phyloP scores from a whole-genome alignment of 2,329 filamentous ascomycete species.

The Pseudogymnoascus sp. region DNA sequence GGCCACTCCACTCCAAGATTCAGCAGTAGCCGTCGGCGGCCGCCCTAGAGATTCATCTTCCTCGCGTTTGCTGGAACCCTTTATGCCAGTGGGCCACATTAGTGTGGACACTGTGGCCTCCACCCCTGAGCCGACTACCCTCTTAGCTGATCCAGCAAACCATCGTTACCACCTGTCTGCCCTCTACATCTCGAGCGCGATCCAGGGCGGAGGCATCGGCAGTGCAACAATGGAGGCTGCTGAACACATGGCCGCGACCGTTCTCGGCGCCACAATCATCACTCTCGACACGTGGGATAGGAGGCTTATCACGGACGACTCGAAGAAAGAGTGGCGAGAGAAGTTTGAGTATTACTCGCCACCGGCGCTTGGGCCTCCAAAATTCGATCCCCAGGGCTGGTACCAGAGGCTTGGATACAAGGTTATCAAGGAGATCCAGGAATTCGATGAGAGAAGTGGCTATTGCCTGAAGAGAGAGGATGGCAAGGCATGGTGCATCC shows the following conservation, averaged over 20 bases:
- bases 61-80: not conserved
- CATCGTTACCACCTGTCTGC: slow-evolving; percentile 20
- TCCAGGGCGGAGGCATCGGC: slow-evolving; percentile 22
- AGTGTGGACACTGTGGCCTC: slow-evolving; percentile 16
- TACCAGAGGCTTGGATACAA: slow-evolving; percentile 3
- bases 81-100: slow-evolving; percentile 25
- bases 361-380: not conserved
- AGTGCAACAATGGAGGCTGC: slow-evolving; percentile 19
- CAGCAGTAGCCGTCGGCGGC: slow-evolving; percentile 17
- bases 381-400: slow-evolving; percentile 1
- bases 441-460: not conserved
- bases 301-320: slow-evolving; percentile 10
- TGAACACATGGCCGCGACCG: slow-evolving; percentile 20
- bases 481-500: not conserved
- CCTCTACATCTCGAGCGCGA: slow-evolving; percentile 22
- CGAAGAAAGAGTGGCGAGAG: slow-evolving; percentile 14
- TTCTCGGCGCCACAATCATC: slow-evolving; percentile 20
- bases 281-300: slow-evolving; percentile 17
- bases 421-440: slow-evolving; percentile 3
- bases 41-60: slow-evolving; percentile 16
- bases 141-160: slow-evolving; percentile 6
- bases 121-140: slow-evolving; percentile 4
- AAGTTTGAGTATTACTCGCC: not conserved
- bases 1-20: slow-evolving; percentile 15
- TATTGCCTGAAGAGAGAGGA: slow-evolving; percentile 2